Evolutionary conservation across 2,329 filamentous ascomycete species (phyloP).

Genomic region (Epichloe elymi): DNA sequence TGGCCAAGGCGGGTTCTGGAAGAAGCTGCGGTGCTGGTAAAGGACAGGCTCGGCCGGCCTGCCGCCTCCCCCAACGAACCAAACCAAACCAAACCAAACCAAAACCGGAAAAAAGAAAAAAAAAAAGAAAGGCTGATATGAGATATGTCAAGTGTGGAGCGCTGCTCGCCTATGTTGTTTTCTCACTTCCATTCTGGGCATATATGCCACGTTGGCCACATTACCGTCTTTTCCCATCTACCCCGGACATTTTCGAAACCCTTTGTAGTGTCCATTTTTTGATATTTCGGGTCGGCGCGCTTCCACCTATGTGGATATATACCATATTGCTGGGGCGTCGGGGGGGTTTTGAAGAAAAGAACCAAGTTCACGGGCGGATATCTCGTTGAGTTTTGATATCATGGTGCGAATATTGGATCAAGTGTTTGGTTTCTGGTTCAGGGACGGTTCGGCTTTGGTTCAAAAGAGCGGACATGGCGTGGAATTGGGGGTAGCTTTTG

Average conservation of each 20-base stretch:
- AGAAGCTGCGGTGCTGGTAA: slow-evolving; percentile 43
- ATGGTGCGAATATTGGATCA: neutral
- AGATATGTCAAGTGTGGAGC: neutral
- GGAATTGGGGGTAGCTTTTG: neutral
- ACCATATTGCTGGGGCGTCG: slow-evolving; percentile 6
- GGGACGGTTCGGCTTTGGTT: neutral
- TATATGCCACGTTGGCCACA: too few relatives aligned
- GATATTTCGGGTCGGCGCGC: neutral
- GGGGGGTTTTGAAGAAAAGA: neutral
- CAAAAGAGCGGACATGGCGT: neutral
- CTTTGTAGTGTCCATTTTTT: neutral
- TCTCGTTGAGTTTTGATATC: neutral
- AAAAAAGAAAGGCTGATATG: too few relatives aligned
- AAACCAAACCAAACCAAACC: too few relatives aligned
- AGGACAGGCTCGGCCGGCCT: too few relatives aligned
- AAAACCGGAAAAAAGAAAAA: too few relatives aligned
- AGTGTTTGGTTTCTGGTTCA: neutral
- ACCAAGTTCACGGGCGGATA: neutral
- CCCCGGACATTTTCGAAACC: too few relatives aligned
- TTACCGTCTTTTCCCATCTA: too few relatives aligned
- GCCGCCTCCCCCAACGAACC: too few relatives aligned
- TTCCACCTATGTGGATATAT: slow-evolving; percentile 6
- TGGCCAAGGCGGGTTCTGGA: slow-evolving; percentile 38
- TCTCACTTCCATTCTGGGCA: too few relatives aligned
- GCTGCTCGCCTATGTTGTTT: neutral